Evolutionary conservation across 805 yeast genomes (phyloP).

Genomic region (Ogataea allantospora): DNA sequence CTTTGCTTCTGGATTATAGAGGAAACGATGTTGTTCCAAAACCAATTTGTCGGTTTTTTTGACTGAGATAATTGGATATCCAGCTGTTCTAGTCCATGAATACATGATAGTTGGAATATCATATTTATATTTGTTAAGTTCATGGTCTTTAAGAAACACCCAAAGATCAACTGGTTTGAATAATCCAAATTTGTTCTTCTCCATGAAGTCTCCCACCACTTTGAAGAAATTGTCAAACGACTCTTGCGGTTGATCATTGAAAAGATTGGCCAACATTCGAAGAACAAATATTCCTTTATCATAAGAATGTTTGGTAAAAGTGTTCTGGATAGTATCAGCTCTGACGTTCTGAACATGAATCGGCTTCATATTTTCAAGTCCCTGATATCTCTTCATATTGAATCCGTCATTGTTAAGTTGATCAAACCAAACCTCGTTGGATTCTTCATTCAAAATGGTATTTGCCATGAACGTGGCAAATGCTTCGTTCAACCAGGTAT

Average conservation of each 20-base stretch:
- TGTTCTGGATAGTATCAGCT: slow-evolving; percentile 39
- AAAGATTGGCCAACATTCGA: slow-evolving; percentile 49
- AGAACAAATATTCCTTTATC: slow-evolving; percentile 59
- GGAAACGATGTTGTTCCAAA: slow-evolving; percentile 40
- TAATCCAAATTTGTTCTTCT: slow-evolving; percentile 33
- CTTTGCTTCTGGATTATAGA: slow-evolving; percentile 28
- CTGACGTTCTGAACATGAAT: slow-evolving; percentile 38
- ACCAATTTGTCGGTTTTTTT: slow-evolving; percentile 29
- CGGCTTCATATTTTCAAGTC: slow-evolving; percentile 37
- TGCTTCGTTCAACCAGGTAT: slow-evolving; percentile 73
- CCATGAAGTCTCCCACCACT: slow-evolving; percentile 40
- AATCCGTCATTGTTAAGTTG: slow-evolving; percentile 29
- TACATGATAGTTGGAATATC: slow-evolving; percentile 52
- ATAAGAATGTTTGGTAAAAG: slow-evolving; percentile 51
- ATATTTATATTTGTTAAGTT: slow-evolving; percentile 29
- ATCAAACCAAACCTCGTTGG: slow-evolving; percentile 33
- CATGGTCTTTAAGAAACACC: slow-evolving; percentile 36
- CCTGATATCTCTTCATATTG: slow-evolving; percentile 32
- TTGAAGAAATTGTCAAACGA: slow-evolving; percentile 32
- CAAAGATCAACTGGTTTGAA: slow-evolving; percentile 55
- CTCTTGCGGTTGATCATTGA: slow-evolving; percentile 33
- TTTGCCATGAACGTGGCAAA: slow-evolving; percentile 73
- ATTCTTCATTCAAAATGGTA: slow-evolving; percentile 31
- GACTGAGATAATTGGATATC: slow-evolving; percentile 54
- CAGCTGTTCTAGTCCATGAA: slow-evolving; percentile 61